phyloP scores from a whole-genome alignment of 108 stramenopile species.

The Fragilariopsis cylindrus region DNA sequence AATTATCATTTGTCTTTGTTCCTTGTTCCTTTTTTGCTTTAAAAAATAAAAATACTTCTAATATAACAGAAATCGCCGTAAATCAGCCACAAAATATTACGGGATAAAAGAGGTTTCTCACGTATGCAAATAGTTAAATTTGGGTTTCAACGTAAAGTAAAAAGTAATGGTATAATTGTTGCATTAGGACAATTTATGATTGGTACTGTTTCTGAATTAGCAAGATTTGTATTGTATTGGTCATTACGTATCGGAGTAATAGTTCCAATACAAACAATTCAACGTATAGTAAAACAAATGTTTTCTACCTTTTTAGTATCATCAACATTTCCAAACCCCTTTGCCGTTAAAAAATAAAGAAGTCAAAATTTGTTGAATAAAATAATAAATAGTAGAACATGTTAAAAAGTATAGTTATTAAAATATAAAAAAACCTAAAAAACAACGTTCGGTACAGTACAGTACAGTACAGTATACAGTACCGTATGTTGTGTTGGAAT shows the following conservation, averaged over 20 bases:
- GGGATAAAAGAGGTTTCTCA: constrained; percentile 47
- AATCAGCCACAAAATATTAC: constrained; percentile 65
- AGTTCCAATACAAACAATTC: not conserved
- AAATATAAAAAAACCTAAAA: no score
- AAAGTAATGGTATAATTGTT: constrained; percentile 37
- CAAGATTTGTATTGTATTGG: not conserved
- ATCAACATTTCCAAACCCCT: no score
- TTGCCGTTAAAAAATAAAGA: not conserved
- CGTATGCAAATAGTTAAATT: constrained; percentile 47
- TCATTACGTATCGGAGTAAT: not conserved
- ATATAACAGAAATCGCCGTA: constrained; percentile 52
- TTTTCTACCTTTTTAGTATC: no score
- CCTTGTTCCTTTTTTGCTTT: constrained; percentile 2
- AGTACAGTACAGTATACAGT: no score
- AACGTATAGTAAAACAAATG: not conserved
- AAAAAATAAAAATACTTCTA: not conserved
- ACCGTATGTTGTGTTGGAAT: no score
- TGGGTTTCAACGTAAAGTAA: constrained; percentile 49
- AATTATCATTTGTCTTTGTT: constrained; percentile 12
- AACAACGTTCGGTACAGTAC: no score
- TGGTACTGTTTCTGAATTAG: not conserved
- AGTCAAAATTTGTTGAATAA: not conserved
- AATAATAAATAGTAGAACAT: constrained; percentile 6
- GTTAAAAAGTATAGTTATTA: not conserved
- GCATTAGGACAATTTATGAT: constrained; percentile 12